Percentiles rank a stretch among this genome's conserved stretches.
phyloP scores from a whole-genome alignment of 805 yeast species.

The Cyberlindnera euphorbiiphila region DNA sequence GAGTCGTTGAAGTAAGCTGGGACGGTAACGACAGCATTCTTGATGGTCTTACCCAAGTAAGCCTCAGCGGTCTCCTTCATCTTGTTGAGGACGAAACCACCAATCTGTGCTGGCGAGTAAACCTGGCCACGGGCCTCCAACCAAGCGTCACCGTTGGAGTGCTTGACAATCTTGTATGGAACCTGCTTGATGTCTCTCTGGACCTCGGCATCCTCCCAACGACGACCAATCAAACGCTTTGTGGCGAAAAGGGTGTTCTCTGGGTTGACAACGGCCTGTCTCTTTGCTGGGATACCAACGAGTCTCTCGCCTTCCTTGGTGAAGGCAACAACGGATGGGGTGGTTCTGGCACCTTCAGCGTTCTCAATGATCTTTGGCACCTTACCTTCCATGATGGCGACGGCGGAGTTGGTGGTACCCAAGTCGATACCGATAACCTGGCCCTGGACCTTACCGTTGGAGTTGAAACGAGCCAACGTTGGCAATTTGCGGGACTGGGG shows the following conservation, averaged over 20 bases:
- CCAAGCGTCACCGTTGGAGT: constrained; percentile 69
- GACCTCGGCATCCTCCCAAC: constrained; percentile 64
- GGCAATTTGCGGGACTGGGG: constrained; percentile 27
- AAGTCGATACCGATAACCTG: constrained; percentile 75
- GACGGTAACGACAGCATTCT: constrained; percentile 77
- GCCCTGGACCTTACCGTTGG: constrained; percentile 43
- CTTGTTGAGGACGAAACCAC: constrained; percentile 60
- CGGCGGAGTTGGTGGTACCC: constrained; percentile 90
- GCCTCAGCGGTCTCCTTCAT: constrained; percentile 64
- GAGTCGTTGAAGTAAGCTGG: constrained; percentile 83
- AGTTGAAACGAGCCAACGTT: constrained; percentile 41
- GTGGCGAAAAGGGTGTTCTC: constrained; percentile 79
- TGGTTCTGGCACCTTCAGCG: constrained; percentile 73
- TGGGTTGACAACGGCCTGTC: constrained; percentile 77
- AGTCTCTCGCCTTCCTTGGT: constrained; percentile 46
- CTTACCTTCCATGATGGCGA: constrained; percentile 45
- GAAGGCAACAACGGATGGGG: constrained; percentile 58
- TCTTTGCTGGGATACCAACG: constrained; percentile 71
- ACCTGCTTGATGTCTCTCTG: constrained; percentile 62
- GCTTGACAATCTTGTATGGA: constrained; percentile 61
- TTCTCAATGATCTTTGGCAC: constrained; percentile 72
- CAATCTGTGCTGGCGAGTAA: constrained; percentile 68
- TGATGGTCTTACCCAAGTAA: constrained; percentile 46
- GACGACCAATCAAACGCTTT: constrained; percentile 75
- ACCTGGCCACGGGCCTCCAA: constrained; percentile 41